Percentiles rank a stretch among this genome's conserved stretches.
Evolutionary conservation across 352 stramenopile genomes (phyloP).

Genomic region (Thalassiosira mediterranea): DNA sequence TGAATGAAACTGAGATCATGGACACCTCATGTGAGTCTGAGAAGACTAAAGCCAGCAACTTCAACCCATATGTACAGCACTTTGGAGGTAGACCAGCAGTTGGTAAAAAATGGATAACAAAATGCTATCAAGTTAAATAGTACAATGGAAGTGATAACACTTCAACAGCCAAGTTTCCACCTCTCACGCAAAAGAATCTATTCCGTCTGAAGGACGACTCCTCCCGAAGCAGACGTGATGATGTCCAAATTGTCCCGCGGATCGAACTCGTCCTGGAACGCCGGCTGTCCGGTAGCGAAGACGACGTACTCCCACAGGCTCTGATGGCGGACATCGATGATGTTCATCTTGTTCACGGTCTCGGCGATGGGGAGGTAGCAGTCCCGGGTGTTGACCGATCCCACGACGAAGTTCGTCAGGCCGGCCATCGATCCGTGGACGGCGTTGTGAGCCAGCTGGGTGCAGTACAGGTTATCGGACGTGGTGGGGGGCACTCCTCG

Average conservation of each 20-base stretch:
- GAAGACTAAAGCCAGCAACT: no score
- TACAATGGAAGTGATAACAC: no score
- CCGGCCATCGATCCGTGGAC: slow-evolving; percentile 94
- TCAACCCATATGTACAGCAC: no score
- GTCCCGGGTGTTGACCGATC: slow-evolving; percentile 90
- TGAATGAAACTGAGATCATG: no score
- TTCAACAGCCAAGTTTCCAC: no score
- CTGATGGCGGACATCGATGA: slow-evolving; percentile 32
- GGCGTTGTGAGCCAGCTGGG: slow-evolving; percentile 94
- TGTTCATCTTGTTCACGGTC: slow-evolving; percentile 27
- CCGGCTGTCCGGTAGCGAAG: slow-evolving; percentile 29
- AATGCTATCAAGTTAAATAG: no score
- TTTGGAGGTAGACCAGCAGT: no score
- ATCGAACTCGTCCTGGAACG: slow-evolving; percentile 17
- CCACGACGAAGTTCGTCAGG: slow-evolving; percentile 92
- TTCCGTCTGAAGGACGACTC: not conserved
- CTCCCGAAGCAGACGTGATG: slow-evolving; percentile 12
- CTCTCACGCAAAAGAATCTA: slow-evolving; percentile 1
- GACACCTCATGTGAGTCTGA: no score
- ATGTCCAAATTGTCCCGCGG: not conserved
- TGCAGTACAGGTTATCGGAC: slow-evolving; percentile 93
- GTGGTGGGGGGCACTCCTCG: slow-evolving; percentile 89
- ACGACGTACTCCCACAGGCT: slow-evolving; percentile 33
- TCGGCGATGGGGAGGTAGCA: slow-evolving; percentile 81
- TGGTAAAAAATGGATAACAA: no score